Evolutionary conservation across 805 yeast species (phyloP).

Genomic region (Tetrapisispora namnaoensis): DNA sequence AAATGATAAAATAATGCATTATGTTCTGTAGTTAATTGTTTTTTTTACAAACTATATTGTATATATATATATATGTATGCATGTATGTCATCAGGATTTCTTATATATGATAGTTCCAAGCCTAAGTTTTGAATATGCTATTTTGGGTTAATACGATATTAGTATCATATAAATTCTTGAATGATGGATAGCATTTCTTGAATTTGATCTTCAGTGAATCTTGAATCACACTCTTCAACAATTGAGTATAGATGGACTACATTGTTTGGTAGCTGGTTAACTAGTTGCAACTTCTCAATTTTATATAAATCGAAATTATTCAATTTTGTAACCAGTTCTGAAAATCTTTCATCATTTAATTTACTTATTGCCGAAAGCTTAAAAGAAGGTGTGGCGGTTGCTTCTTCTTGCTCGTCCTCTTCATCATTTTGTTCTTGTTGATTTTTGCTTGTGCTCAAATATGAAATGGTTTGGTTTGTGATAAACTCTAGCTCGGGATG

Average conservation of each 20-base stretch:
- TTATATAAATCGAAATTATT: constrained; percentile 52
- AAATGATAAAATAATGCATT: no score
- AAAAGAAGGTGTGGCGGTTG: constrained; percentile 10
- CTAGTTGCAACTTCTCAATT: constrained; percentile 74
- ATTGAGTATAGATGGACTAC: constrained; percentile 70
- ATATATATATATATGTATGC: background rate
- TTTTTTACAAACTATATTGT: background rate
- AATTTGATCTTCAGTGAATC: constrained; percentile 63
- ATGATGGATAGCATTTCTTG: constrained; percentile 50
- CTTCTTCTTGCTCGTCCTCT: constrained; percentile 7
- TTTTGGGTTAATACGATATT: background rate
- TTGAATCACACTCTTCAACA: constrained; percentile 85
- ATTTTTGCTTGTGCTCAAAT: constrained; percentile 16
- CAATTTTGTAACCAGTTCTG: constrained; percentile 23
- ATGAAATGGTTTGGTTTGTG: constrained; percentile 27
- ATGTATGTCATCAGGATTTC: background rate
- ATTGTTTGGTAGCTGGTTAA: constrained; percentile 71
- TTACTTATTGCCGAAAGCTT: constrained; percentile 20
- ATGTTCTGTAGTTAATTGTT: no score
- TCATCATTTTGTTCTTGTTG: constrained; percentile 13
- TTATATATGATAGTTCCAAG: background rate
- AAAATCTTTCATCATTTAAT: constrained; percentile 23
- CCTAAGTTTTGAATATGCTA: background rate
- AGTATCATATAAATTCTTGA: constrained; percentile 25
- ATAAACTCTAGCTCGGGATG: constrained; percentile 31